A percentile compares a stretch with the other conserved stretches of the same genome.
Conservation (phyloP, 306 rosid species). For the Cucumis hystrix region DNA sequence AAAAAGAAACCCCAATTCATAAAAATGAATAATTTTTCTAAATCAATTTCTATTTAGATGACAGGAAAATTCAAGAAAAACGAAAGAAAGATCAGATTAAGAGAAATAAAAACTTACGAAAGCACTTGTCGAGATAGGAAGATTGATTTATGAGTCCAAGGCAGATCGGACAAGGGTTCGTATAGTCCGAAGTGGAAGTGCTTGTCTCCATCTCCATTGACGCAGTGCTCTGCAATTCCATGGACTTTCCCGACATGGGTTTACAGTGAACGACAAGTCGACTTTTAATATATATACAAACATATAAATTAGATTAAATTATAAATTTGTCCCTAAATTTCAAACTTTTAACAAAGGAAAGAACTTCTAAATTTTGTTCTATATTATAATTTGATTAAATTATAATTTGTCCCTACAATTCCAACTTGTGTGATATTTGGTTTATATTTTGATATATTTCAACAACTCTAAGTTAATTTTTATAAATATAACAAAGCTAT, state of each 20-base stretch:
- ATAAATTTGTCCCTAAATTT: too few species aligned
- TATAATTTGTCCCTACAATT: too few species aligned
- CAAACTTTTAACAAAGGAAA: too few species aligned
- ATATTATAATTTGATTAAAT: too few species aligned
- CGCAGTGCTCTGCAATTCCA: not conserved
- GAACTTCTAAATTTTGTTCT: too few species aligned
- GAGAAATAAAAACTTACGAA: slow-evolving; percentile 31
- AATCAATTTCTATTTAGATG: not conserved
- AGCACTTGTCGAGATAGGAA: slow-evolving; percentile 66
- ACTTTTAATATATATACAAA: too few species aligned
- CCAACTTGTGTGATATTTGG: too few species aligned
- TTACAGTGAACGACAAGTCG: not conserved
- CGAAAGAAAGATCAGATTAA: not conserved
- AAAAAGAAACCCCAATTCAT: not conserved
- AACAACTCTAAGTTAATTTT: too few species aligned
- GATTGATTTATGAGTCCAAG: slow-evolving; percentile 39
- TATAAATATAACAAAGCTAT: too few species aligned
- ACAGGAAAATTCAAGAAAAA: not conserved
- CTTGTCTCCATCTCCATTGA: not conserved
- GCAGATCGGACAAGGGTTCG: slow-evolving; percentile 63
- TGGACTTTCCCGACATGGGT: not conserved
- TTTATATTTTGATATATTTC: too few species aligned
- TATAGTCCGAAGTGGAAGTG: slow-evolving; percentile 12
- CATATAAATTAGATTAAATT: too few species aligned
- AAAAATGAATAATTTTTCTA: not conserved